phyloP scores from a whole-genome alignment of 1,139 yeast genomes.

The Spencermartinsiella ligniputridi region DNA sequence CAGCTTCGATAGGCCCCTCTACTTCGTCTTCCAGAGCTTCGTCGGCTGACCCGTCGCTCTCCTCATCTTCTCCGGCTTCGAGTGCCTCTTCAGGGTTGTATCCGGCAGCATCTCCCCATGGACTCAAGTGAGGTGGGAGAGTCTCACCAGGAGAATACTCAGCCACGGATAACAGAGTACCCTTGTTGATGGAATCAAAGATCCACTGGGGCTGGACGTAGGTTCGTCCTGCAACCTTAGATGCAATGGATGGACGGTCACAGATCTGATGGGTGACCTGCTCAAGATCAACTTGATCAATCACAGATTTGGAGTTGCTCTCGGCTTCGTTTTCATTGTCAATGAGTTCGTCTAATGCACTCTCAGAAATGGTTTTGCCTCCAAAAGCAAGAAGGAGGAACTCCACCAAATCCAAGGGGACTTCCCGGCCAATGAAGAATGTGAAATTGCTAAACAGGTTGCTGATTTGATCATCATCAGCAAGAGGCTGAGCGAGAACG shows the following conservation, averaged over 20 bases:
- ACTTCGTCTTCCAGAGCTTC: slow-evolving; percentile 37
- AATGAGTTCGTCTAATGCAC: slow-evolving; percentile 71
- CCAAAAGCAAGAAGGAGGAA: slow-evolving; percentile 85
- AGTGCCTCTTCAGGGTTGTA: slow-evolving; percentile 71
- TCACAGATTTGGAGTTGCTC: slow-evolving; percentile 20
- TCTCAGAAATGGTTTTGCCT: slow-evolving; percentile 80
- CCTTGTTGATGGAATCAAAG: slow-evolving; percentile 84
- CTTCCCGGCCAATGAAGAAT: slow-evolving; percentile 92
- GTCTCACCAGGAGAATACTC: slow-evolving; percentile 91
- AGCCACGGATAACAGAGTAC: slow-evolving; percentile 67
- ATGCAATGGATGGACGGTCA: slow-evolving; percentile 79
- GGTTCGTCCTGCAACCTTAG: slow-evolving; percentile 85
- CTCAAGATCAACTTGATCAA: slow-evolving; percentile 53
- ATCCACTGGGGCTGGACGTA: slow-evolving; percentile 98
- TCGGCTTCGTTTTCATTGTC: slow-evolving; percentile 35
- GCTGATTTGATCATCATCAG: slow-evolving; percentile 54
- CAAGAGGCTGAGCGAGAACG: slow-evolving; percentile 71
- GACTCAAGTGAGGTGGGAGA: slow-evolving; percentile 93
- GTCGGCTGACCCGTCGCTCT: slow-evolving; percentile 47
- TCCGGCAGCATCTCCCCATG: slow-evolving; percentile 96
- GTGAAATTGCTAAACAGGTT: slow-evolving; percentile 68
- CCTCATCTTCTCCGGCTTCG: slow-evolving; percentile 39
- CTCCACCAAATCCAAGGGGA: slow-evolving; percentile 86
- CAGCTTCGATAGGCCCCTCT: slow-evolving; percentile 34
- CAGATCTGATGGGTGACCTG: slow-evolving; percentile 87